Evolutionary conservation across 495 filamentous ascomycete species (phyloP).

Genomic region (Bacidia gigantensis): DNA sequence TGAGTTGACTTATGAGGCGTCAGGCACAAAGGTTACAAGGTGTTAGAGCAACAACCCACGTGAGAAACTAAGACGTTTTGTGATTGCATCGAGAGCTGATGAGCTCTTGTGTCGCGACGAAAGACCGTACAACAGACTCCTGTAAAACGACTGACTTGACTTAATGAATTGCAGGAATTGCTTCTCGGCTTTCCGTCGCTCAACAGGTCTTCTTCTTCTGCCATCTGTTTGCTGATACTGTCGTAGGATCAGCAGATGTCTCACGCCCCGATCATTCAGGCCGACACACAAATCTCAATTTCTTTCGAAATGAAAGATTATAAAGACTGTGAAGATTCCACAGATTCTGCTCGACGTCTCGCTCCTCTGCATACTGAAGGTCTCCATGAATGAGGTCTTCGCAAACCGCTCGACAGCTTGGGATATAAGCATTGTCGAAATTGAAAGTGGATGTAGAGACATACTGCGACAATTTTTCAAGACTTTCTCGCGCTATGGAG

Average conservation of each 20-base stretch:
- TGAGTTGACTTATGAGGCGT: slow-evolving; percentile 8
- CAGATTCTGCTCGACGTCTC: slow-evolving; percentile 51
- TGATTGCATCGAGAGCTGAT: slow-evolving; percentile 59
- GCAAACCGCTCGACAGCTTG: slow-evolving; percentile 58
- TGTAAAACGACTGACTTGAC: slow-evolving; percentile 73
- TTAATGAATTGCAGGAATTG: slow-evolving; percentile 75
- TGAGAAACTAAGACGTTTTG: slow-evolving; percentile 51
- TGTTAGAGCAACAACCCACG: no score
- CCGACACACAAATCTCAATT: background rate
- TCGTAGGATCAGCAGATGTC: background rate
- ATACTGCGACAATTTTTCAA: no score
- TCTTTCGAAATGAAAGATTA: slow-evolving; percentile 28
- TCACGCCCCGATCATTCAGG: background rate
- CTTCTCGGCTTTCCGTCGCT: slow-evolving; percentile 65
- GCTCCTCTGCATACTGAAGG: slow-evolving; percentile 50
- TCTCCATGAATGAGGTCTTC: slow-evolving; percentile 60
- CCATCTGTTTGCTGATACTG: slow-evolving; percentile 38
- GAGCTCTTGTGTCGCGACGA: slow-evolving; percentile 58
- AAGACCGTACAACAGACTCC: slow-evolving; percentile 65
- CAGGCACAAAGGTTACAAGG: background rate
- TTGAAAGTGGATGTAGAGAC: no score
- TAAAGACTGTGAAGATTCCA: slow-evolving; percentile 71
- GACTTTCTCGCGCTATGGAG: background rate
- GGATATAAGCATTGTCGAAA: no score
- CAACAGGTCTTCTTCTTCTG: slow-evolving; percentile 52